phyloP scores from a whole-genome alignment of 148 eudicot genomes.

The Simmondsia chinensis region DNA sequence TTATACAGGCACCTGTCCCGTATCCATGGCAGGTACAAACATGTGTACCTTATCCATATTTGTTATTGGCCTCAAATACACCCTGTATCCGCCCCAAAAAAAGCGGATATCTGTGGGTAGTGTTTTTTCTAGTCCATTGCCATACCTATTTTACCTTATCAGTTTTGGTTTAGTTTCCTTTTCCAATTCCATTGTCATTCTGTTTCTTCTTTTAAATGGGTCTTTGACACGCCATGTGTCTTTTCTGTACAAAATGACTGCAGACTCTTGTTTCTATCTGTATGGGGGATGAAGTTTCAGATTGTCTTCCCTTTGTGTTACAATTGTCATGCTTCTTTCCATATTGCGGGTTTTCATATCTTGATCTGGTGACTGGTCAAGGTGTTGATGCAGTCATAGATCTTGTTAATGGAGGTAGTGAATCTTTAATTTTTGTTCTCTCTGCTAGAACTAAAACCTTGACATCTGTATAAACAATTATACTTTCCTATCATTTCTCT shows the following conservation, averaged over 20 bases:
- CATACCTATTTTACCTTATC: too few relatives aligned
- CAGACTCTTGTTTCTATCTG: conserved; percentile 67
- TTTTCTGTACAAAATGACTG: too few relatives aligned
- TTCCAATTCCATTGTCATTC: background rate
- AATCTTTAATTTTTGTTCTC: conserved; percentile 1
- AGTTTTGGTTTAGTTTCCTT: too few relatives aligned
- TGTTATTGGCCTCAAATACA: too few relatives aligned
- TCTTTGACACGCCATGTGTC: background rate
- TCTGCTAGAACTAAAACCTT: background rate
- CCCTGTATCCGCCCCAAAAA: too few relatives aligned
- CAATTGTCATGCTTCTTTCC: conserved; percentile 43
- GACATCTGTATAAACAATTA: background rate
- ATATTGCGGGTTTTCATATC: conserved; percentile 53
- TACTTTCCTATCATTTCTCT: background rate
- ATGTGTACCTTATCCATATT: too few relatives aligned
- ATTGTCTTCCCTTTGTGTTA: conserved; percentile 37
- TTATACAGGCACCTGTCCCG: too few relatives aligned
- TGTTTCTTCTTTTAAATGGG: background rate
- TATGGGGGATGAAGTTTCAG: conserved; percentile 23
- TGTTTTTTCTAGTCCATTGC: too few relatives aligned
- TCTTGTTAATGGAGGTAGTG: conserved; percentile 36
- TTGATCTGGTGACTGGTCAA: conserved; percentile 49
- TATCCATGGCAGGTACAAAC: too few relatives aligned
- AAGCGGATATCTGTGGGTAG: too few relatives aligned
- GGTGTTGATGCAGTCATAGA: conserved; percentile 37